Base-by-base conservation (phyloP, 495 filamentous ascomycete genomes). In the Trichoderma gamsii region DNA sequence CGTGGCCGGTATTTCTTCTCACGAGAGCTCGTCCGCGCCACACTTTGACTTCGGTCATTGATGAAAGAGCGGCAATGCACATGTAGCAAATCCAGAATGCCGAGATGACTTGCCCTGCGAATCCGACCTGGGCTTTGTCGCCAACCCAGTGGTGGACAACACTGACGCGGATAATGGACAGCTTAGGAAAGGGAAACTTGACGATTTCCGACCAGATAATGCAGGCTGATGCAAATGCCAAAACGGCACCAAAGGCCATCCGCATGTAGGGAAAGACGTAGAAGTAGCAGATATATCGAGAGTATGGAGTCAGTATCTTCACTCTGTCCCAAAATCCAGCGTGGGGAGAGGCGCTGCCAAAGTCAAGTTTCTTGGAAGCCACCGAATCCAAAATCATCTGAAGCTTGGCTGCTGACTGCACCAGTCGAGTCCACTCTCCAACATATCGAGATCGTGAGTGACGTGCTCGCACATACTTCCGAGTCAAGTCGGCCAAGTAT, bases 11-110 rank as follows among this genome's bases (percentile, higher is more conserved):
- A 71, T 93, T 93, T 68, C 95, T 88, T 63, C 85, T 88, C 51
- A 98, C 94, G 18, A 99, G 81, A 1, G 94, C 94, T 29, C 95
- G 87, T 64, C 94, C 93, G 66, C 95, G 89, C 95, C 95, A 99
- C 38, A 97, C 90, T 73, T 94, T 94, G 72, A 94, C 92, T 71
- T 94, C 90, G 51, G 87, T 89, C 70, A 99, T 86, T 44, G 92
- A 92, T 67, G 87, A 89, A 56, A 98, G 85, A 8, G 94, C 92
- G 44, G 90, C 90, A 51, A 88, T 82, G 75, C 80, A 83, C 94
- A 98, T 97, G 80, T 97, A 99, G 32, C 92, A 77, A 71, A 99
- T 88, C 95, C 95, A 99, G 41, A 87, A 79, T 12, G 91, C 89
- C 12, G 94, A 89, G 64, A 91, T 90, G 63, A 91, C 76, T 75